A percentile compares a stretch with the other conserved stretches of the same genome.
These are phyloP conservation scores for Pistacia vera DNA, from an alignment of 345 rosid genomes.

Conservation along the genomic window DNA sequence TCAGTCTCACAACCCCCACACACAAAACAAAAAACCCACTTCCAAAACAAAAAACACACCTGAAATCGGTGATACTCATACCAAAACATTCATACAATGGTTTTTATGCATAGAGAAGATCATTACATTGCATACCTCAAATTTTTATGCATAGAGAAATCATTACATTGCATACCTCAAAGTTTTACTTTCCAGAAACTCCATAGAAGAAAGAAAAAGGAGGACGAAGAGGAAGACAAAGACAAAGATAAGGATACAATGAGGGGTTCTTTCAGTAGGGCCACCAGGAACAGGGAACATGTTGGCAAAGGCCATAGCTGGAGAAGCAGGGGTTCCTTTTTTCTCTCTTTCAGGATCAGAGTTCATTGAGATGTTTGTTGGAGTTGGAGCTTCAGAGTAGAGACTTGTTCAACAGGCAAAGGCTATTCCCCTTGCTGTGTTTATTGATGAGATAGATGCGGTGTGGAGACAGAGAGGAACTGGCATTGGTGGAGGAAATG, in stretches of 20 bases:
- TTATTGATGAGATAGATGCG: conserved; percentile 86
- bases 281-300: conserved; percentile 83
- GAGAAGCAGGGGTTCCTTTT: conserved; percentile 84
- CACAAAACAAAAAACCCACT: neutral
- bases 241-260: no score
- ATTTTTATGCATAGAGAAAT: neutral
- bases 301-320: conserved; percentile 78
- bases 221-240: neutral
- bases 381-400: conserved; percentile 80
- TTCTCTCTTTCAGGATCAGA: conserved; percentile 74
- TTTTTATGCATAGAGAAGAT: neutral
- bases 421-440: conserved; percentile 63
- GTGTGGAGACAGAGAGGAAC: conserved; percentile 83
- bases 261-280: conserved; percentile 63
- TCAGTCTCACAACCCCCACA: neutral
- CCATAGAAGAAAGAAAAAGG: neutral
- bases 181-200: neutral
- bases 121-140: neutral
- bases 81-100: neutral
- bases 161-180: neutral
- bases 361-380: conserved; percentile 85
- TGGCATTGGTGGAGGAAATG: conserved; percentile 86
- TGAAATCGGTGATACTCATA: neutral
- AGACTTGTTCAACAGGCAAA: conserved; percentile 83
- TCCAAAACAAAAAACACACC: neutral